A percentile compares a stretch with the other conserved stretches of the same genome.
These are phyloP conservation scores for Brassica incana DNA, from an alignment of 345 rosid genomes.

Conservation along the genomic window DNA sequence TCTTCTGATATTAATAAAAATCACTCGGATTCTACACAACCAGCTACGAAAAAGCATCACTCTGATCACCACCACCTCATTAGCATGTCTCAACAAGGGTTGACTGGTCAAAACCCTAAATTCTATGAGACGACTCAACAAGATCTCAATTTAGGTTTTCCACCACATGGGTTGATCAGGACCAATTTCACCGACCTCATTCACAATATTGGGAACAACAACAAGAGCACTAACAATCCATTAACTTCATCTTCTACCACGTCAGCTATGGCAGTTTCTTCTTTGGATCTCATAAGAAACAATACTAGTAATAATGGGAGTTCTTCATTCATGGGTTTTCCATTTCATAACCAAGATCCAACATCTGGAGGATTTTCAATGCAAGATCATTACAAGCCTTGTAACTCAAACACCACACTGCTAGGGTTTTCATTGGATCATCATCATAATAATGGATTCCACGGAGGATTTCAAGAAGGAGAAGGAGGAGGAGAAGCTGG, in stretches of 20 bases:
- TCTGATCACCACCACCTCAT: slow-evolving; percentile 50
- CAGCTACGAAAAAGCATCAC: slow-evolving; percentile 56
- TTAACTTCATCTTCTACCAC: slow-evolving; percentile 38
- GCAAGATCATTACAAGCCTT: slow-evolving; percentile 78
- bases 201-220: slow-evolving; percentile 46
- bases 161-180: slow-evolving; percentile 51
- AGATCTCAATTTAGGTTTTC: slow-evolving; percentile 81
- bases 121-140: slow-evolving; percentile 51
- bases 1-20: slow-evolving; percentile 28
- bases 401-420: slow-evolving; percentile 36
- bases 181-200: slow-evolving; percentile 62
- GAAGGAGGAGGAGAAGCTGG: slow-evolving; percentile 34
- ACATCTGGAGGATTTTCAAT: slow-evolving; percentile 56
- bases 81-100: slow-evolving; percentile 45
- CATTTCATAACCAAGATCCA: slow-evolving; percentile 57
- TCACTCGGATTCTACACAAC: slow-evolving; percentile 34
- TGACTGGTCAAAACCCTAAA: slow-evolving; percentile 56
- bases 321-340: slow-evolving; percentile 70
- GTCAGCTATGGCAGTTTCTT: slow-evolving; percentile 38
- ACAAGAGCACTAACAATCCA: slow-evolving; percentile 38
- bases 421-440: slow-evolving; percentile 83
- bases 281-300: slow-evolving; percentile 80
- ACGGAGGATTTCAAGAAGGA: slow-evolving; percentile 48
- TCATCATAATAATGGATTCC: slow-evolving; percentile 53
- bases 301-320: slow-evolving; percentile 53